Conservation (phyloP, 495 filamentous ascomycete species). For the Talaromyces adpressus region DNA sequence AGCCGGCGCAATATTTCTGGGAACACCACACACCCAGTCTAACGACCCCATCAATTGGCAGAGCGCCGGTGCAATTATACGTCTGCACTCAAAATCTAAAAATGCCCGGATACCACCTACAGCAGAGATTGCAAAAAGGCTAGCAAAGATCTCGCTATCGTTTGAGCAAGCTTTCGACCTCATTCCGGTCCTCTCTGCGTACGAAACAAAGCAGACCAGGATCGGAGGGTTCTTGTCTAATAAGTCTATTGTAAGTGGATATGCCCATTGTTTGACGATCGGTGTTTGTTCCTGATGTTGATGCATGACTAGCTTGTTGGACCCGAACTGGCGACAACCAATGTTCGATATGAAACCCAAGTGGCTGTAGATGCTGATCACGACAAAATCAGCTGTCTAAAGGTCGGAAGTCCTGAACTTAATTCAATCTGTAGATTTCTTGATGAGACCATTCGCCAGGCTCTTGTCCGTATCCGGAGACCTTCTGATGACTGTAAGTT, state of each 20-base stretch:
- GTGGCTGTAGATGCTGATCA: not conserved
- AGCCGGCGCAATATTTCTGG: not conserved
- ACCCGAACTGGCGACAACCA: not conserved
- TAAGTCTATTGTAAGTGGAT: not conserved
- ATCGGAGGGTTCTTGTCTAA: not conserved
- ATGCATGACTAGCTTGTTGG: not conserved
- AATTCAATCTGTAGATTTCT: not conserved
- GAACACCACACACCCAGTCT: not conserved
- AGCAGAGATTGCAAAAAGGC: not conserved
- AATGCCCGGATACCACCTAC: not conserved
- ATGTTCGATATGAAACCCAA: not conserved
- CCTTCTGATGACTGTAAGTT: not conserved
- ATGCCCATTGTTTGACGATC: not conserved
- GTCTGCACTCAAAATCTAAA: not conserved
- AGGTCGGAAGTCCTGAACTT: not conserved
- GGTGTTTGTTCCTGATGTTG: not conserved
- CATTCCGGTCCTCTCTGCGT: not conserved
- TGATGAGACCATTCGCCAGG: not conserved
- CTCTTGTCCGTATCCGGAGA: not conserved
- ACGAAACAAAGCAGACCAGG: not conserved
- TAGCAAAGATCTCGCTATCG: not conserved
- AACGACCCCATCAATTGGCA: not conserved
- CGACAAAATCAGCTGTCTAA: not conserved
- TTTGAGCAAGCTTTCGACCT: not conserved
- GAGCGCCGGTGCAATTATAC: not conserved